phyloP scores from a whole-genome alignment of 78 protist genomes.

The Trichosphaerium sp. region DNA sequence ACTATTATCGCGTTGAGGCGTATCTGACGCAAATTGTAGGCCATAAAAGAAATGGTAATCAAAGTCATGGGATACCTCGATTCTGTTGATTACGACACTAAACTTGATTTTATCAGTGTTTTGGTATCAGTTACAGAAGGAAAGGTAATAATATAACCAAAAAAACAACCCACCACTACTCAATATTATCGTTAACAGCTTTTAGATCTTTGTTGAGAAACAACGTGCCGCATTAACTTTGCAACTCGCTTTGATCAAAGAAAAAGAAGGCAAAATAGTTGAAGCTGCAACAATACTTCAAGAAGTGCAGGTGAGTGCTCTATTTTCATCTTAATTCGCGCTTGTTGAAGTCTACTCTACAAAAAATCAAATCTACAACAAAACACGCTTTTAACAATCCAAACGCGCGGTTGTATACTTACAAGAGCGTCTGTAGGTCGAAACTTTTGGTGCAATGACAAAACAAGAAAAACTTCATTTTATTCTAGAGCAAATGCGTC shows the following conservation, averaged over 20 bases:
- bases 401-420: too few species aligned
- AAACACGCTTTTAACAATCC: too few species aligned
- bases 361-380: background rate
- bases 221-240: conserved; percentile 67
- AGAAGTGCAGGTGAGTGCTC: conserved; percentile 34
- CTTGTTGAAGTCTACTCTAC: background rate
- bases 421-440: too few species aligned
- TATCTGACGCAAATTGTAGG: too few species aligned
- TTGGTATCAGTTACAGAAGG: conserved; percentile 4
- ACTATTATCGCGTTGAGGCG: background rate
- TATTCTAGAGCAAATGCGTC: conserved; percentile 69
- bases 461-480: conserved; percentile 62
- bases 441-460: conserved; percentile 70
- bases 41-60: too few species aligned
- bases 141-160: background rate
- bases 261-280: conserved; percentile 51
- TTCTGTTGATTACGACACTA: background rate
- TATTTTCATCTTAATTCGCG: too few species aligned
- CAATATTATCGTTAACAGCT: too few species aligned
- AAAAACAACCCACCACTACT: too few species aligned
- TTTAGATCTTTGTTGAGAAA: conserved; percentile 64
- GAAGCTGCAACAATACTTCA: conserved; percentile 56
- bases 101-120: conserved; percentile 14
- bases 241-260: conserved; percentile 42
- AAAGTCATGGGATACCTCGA: background rate